These are phyloP conservation scores for Syzygium grande DNA, from an alignment of 345 rosid genomes.

Conservation along the genomic window DNA sequence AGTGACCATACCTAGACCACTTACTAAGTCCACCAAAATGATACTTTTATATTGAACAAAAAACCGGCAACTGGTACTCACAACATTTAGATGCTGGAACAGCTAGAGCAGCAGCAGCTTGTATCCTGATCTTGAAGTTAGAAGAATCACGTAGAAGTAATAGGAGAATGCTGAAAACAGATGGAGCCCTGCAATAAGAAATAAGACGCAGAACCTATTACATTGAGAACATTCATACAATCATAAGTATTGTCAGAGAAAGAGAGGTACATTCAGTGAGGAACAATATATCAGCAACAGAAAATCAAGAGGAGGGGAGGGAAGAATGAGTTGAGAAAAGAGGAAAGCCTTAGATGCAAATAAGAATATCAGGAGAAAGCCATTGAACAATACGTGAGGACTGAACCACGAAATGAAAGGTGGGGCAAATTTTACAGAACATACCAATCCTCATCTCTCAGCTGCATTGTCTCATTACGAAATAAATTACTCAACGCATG, in stretches of 20 bases:
- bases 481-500: conserved; percentile 84
- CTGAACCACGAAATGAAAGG: neutral
- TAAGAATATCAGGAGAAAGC: neutral
- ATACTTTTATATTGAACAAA: neutral
- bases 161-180: conserved; percentile 74
- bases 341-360: neutral
- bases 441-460: conserved; percentile 87
- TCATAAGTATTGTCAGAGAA: neutral
- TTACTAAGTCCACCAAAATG: neutral
- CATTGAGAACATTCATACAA: neutral
- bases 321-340: neutral
- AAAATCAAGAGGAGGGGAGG: neutral
- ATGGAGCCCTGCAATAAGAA: conserved; percentile 62
- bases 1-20: neutral
- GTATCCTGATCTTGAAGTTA: conserved; percentile 91
- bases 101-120: conserved; percentile 94
- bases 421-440: conserved; percentile 10
- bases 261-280: neutral
- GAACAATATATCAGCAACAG: neutral
- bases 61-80: conserved; percentile 20
- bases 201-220: neutral
- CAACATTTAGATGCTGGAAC: conserved; percentile 62
- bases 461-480: conserved; percentile 60
- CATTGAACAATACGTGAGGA: neutral
- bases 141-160: conserved; percentile 83